Evolutionary conservation across 768 basidiomycete species (phyloP), one percentile per base, ranked within the genome.

Genomic region (Udeniomyces megalosporus): DNA sequence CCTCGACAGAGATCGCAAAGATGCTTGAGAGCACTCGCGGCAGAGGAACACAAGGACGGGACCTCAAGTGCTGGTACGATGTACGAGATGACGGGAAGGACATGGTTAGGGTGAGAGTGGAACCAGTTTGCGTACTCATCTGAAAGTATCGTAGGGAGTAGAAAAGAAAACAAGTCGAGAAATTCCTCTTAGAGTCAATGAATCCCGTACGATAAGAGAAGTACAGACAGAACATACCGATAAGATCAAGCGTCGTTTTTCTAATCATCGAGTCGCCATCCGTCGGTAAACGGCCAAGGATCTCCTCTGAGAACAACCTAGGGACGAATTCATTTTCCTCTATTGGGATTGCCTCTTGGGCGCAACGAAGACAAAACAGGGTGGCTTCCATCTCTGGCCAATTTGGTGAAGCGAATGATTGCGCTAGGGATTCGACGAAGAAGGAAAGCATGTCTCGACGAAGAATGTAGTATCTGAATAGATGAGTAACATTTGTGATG

Each of bases 321-420:
- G 73, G 74, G 1, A 75, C 62, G 57, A 62, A 67, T 28, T 51
- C 70, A 56, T 79, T 79, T 58, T 79, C 77, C 44, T 80, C 79
- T 1, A 81, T 67, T 2, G 82, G 83, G 1, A 92, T 78, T 0
- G 89, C 88, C 76, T 96, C 92, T 68, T 92, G 87, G 10, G 90
- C 78, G 6, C 84, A 84, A 76, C 84, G 83, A 44, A 93, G 78
- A 69, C 87, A 91, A 69, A 92, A 87, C 7, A 96, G 72, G 0
- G 84, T 84, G 2, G 86, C 86, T 73, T 96, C 92, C 44, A 90
- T 79, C 63, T 87, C 84, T 88, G 93, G 56, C 90, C 81, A 90
- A 91, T 35, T 76, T 42, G 38, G 8, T 42, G 38, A 42, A 42
- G 8, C 38, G 38, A 17, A n/a, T 14, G 14, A 59, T 32, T 12